Conservation (phyloP, 345 rosid genomes). For the Moricandia moricandioides region DNA sequence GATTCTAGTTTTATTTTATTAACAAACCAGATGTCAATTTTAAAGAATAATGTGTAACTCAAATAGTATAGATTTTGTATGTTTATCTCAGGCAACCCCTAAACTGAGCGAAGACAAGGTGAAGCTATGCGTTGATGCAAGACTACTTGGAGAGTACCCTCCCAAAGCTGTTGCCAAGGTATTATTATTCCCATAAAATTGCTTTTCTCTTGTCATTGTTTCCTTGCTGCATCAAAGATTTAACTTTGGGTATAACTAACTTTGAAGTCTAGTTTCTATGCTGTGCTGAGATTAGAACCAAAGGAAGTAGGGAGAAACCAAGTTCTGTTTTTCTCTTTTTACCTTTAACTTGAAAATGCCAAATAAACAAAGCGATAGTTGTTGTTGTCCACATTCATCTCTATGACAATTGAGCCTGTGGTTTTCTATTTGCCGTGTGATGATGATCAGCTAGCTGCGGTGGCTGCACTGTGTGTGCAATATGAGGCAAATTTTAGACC, state of each 20-base stretch:
- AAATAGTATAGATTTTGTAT: slow-evolving; percentile 4
- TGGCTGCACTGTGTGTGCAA: slow-evolving; percentile 72
- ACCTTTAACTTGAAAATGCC: slow-evolving; percentile 1
- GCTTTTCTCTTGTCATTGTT: too few species aligned
- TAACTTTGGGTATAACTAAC: background rate
- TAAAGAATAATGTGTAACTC: background rate
- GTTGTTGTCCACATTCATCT: background rate
- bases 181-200: background rate
- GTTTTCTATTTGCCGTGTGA: background rate
- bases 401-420: background rate
- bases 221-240: background rate
- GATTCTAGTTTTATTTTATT: background rate
- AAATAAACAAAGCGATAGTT: background rate
- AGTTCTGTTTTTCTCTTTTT: background rate
- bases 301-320: background rate
- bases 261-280: background rate
- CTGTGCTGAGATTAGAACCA: background rate
- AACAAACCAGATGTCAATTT: background rate
- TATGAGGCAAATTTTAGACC: slow-evolving; percentile 82
- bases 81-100: slow-evolving; percentile 62
- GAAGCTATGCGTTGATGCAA: slow-evolving; percentile 64
- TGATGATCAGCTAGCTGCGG: slow-evolving; percentile 65
- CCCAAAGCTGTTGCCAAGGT: slow-evolving; percentile 81
- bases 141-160: slow-evolving; percentile 64
- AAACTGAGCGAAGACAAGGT: slow-evolving; percentile 78